phyloP scores from a whole-genome alignment of 441 rosid genomes.

The Eutrema salsugineum region DNA sequence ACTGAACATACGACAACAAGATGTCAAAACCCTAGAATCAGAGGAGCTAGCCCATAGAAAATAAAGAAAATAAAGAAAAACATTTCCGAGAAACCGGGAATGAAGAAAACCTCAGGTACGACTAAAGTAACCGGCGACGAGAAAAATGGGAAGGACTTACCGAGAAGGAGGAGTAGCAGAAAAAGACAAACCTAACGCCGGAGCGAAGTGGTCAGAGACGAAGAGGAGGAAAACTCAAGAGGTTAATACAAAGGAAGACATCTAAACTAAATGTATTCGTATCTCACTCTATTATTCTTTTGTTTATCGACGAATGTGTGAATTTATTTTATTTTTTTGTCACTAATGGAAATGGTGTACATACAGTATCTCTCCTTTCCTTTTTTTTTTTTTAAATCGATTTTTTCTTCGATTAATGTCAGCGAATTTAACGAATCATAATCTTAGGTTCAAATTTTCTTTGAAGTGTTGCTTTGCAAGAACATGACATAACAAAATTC shows the following conservation, averaged over 20 bases:
- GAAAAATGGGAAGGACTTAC: background rate
- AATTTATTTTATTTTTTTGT: background rate
- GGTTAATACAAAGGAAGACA: background rate
- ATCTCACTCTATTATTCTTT: background rate
- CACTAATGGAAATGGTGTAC: background rate
- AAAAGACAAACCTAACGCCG: background rate
- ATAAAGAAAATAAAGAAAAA: no score
- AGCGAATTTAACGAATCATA: no score
- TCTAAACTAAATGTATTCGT: background rate
- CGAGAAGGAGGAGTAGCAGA: background rate
- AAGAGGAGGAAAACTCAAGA: background rate
- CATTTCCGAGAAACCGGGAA: background rate
- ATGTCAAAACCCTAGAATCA: slow-evolving; percentile 8
- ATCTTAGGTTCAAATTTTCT: no score
- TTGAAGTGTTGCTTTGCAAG: no score
- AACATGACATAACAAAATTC: no score
- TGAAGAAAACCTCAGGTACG: background rate
- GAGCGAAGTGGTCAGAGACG: background rate
- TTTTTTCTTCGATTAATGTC: background rate
- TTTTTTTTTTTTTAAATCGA: background rate
- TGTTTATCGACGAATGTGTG: background rate
- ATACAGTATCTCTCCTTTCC: background rate
- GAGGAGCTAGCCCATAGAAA: background rate
- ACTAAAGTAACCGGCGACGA: background rate
- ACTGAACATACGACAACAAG: background rate